Conservation (phyloP, 192 early-diverging fungal species). For the Dimargaris cristalligena region DNA sequence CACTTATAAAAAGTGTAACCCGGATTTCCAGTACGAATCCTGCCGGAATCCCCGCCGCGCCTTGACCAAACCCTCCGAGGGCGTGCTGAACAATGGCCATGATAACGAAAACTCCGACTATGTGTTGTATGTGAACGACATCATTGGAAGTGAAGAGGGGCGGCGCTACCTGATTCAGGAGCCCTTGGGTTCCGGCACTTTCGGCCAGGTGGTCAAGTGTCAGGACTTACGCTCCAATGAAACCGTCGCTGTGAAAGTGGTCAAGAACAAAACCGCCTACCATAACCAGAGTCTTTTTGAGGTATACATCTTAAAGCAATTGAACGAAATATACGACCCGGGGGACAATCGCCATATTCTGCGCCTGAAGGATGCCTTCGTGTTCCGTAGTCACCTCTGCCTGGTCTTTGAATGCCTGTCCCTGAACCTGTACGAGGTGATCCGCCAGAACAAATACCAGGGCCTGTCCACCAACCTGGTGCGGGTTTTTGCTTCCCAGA, state of each 20-base stretch:
- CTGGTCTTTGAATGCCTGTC: slow-evolving; percentile 95
- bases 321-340: slow-evolving; percentile 79
- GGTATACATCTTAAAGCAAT: slow-evolving; percentile 78
- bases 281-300: slow-evolving; percentile 97
- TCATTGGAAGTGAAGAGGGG: slow-evolving; percentile 78
- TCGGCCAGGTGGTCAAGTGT: slow-evolving; percentile 98
- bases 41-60: slow-evolving; percentile 71
- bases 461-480: slow-evolving; percentile 90
- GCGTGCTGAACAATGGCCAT: slow-evolving; percentile 72
- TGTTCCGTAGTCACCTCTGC: slow-evolving; percentile 84
- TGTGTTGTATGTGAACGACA: slow-evolving; percentile 91
- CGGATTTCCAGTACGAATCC: slow-evolving; percentile 66
- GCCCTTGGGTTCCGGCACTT: slow-evolving; percentile 88
- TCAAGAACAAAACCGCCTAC: slow-evolving; percentile 96
- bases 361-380: slow-evolving; percentile 80
- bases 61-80: slow-evolving; percentile 86
- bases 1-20: slow-evolving; percentile 61
- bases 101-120: slow-evolving; percentile 96
- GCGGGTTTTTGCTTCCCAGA: slow-evolving; percentile 80
- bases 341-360: slow-evolving; percentile 80
- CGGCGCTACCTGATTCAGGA: slow-evolving; percentile 86
- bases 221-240: slow-evolving; percentile 83
- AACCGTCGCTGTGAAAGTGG: slow-evolving; percentile 87
- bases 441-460: slow-evolving; percentile 93
- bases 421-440: slow-evolving; percentile 93